Conservation (phyloP, 352 stramenopile genomes). For the Globisporangium lucens region DNA sequence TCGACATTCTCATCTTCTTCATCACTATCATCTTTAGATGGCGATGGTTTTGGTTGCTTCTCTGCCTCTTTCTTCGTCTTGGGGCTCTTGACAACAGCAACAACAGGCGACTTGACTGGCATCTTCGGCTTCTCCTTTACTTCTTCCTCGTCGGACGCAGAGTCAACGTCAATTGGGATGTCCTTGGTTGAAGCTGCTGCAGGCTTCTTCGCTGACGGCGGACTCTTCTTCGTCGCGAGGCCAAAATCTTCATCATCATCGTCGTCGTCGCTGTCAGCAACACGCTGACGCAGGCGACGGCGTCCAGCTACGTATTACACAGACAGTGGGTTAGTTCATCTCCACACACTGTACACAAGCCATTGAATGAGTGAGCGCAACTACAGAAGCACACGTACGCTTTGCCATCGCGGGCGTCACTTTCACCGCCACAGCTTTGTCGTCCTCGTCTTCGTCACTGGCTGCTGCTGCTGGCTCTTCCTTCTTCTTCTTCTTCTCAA, state of each 20-base stretch:
- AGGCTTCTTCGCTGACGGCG: constrained; percentile 16
- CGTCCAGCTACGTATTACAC: constrained; percentile 34
- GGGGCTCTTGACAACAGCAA: constrained; percentile 1
- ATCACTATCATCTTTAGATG: not conserved
- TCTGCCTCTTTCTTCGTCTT: constrained; percentile 8
- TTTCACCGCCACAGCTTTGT: not conserved
- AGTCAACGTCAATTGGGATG: constrained; percentile 37
- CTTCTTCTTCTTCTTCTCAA: constrained; percentile 13
- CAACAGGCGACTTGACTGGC: constrained; percentile 16
- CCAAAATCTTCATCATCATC: constrained; percentile 47
- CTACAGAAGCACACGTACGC: constrained; percentile 24
- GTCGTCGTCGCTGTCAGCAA: constrained; percentile 38
- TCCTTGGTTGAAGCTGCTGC: constrained; percentile 23
- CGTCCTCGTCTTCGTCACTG: constrained; percentile 8
- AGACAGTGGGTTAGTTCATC: not conserved
- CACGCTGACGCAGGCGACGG: constrained; percentile 54
- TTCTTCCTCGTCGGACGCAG: constrained; percentile 12
- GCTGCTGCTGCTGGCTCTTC: constrained; percentile 12
- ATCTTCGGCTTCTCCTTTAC: constrained; percentile 18
- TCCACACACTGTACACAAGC: not conserved
- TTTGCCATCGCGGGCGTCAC: constrained; percentile 26
- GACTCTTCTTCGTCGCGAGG: constrained; percentile 19
- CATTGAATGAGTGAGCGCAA: not conserved
- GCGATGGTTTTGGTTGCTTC: constrained; percentile 4
- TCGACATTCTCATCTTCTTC: not conserved